Evolutionary conservation across 1,284 basidiomycete genomes (phyloP), one percentile per base, ranked within the genome.

Genomic region (Hortiboletus rubellus): DNA sequence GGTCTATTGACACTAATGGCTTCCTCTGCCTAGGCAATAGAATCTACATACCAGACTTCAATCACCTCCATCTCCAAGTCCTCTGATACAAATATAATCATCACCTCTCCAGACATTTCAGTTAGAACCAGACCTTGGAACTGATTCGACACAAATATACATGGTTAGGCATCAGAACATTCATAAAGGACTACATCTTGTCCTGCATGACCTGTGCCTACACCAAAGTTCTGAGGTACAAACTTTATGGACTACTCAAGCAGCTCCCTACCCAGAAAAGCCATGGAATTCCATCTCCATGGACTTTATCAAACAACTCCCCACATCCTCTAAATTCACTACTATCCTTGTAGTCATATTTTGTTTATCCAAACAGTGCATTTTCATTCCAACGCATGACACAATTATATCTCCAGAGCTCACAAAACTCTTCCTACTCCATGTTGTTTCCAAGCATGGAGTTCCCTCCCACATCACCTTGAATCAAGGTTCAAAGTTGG

Each of bases 301-400:
- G n/a, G 45, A 53, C 22, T 58, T 58, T 4, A 54, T 54, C 4
- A n/a, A 40, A 12, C 34, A 49, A 6, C 47, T 54, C 60, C 76
- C 74, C 1, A 5, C 11, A 1, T 72, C 70, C 2, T 38, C 59
- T 1, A 65, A 63, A 2, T 74, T 55, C 58, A 63, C 74, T 46
- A 42, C 68, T 7, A 73, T 78, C 36, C 60, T 75, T 2, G 72
- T 78, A 1, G 53, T 76, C 0, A 68, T 76, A 4, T 65, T 73
- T 55, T 46, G 70, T 0, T 61, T 77, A 15, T 72, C 72, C 12
- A 76, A 78, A 58, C 56, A 63, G 55, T 41, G 7, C 4, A 27
- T 57, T 1, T 58, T 60, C 41, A 58, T 60, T 8, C 56, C 33
- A 4, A 57, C 48, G 1, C 5, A 38, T n/a, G 30, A 59, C 15